These are phyloP conservation scores for Withania somnifera DNA, from an alignment of 305 asterid genomes.

Conservation along the genomic window DNA sequence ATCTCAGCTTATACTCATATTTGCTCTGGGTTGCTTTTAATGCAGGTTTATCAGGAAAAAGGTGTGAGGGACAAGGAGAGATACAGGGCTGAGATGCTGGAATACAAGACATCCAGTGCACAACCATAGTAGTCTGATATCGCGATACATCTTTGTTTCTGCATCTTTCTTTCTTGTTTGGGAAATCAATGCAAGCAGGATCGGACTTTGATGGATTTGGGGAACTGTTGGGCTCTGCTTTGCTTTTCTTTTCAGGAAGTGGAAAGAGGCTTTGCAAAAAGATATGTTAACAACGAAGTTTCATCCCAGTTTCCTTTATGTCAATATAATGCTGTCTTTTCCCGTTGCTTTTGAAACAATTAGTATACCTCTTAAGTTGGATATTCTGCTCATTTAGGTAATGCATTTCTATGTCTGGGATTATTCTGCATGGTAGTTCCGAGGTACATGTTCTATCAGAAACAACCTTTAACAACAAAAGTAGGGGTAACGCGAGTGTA, in stretches of 20 bases:
- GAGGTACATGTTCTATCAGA: neutral
- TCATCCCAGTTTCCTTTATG: neutral
- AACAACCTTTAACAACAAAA: neutral
- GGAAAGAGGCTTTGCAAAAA: neutral
- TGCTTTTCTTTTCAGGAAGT: neutral
- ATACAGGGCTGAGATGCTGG: slow-evolving; percentile 72
- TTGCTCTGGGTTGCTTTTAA: neutral
- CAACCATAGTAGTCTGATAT: slow-evolving; percentile 15
- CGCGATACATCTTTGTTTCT: neutral
- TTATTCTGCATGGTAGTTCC: neutral
- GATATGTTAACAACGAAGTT: neutral
- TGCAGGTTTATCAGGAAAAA: slow-evolving; percentile 88
- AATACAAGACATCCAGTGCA: slow-evolving; percentile 52
- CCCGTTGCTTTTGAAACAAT: neutral
- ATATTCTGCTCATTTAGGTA: neutral
- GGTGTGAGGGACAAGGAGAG: slow-evolving; percentile 85
- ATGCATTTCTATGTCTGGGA: neutral
- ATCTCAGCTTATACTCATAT: neutral
- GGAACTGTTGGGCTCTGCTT: neutral
- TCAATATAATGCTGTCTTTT: neutral
- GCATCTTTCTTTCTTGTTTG: neutral
- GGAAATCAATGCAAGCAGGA: neutral
- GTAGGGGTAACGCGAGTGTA: neutral
- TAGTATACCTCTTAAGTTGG: neutral
- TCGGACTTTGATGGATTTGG: neutral